Conservation (phyloP, 805 yeast genomes). For the Saccharomycopsis sp. region DNA sequence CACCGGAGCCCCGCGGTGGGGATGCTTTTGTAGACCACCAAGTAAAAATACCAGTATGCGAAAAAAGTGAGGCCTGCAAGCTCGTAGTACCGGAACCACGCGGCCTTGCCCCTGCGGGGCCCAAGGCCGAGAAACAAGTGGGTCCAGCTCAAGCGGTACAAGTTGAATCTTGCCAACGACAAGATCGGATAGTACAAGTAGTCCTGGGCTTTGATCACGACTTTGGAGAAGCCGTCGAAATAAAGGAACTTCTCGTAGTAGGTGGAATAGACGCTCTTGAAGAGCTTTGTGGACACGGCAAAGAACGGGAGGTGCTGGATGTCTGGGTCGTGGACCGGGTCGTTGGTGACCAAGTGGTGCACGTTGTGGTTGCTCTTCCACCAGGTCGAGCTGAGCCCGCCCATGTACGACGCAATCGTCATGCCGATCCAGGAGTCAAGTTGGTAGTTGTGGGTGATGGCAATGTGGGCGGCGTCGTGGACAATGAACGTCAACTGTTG, state of each 20-base stretch:
- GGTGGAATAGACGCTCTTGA: slow-evolving; percentile 66
- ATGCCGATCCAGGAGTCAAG: slow-evolving; percentile 68
- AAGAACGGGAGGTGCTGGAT: slow-evolving; percentile 89
- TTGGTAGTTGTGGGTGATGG: slow-evolving; percentile 74
- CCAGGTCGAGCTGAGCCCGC: slow-evolving; percentile 91
- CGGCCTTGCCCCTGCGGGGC: slow-evolving; percentile 73
- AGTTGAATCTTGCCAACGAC: slow-evolving; percentile 76
- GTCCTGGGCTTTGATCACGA: slow-evolving; percentile 54
- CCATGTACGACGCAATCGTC: slow-evolving; percentile 64
- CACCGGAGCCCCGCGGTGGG: slow-evolving; percentile 47
- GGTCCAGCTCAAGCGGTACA: slow-evolving; percentile 74
- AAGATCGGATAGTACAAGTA: slow-evolving; percentile 70
- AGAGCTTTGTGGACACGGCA: slow-evolving; percentile 67
- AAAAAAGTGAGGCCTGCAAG: slow-evolving; percentile 59
- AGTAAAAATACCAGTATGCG: slow-evolving; percentile 75
- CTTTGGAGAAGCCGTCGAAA: slow-evolving; percentile 58
- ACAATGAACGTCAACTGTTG: slow-evolving; percentile 83
- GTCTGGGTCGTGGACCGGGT: slow-evolving; percentile 90
- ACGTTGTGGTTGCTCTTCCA: slow-evolving; percentile 92
- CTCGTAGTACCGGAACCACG: slow-evolving; percentile 79
- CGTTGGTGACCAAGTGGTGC: slow-evolving; percentile 87
- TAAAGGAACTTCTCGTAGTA: slow-evolving; percentile 61
- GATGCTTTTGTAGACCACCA: slow-evolving; percentile 42
- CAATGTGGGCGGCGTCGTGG: slow-evolving; percentile 84
- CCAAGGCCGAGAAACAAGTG: slow-evolving; percentile 70